Evolutionary conservation across 768 basidiomycete genomes (phyloP).

Genomic region (Phanerochaete sordida): DNA sequence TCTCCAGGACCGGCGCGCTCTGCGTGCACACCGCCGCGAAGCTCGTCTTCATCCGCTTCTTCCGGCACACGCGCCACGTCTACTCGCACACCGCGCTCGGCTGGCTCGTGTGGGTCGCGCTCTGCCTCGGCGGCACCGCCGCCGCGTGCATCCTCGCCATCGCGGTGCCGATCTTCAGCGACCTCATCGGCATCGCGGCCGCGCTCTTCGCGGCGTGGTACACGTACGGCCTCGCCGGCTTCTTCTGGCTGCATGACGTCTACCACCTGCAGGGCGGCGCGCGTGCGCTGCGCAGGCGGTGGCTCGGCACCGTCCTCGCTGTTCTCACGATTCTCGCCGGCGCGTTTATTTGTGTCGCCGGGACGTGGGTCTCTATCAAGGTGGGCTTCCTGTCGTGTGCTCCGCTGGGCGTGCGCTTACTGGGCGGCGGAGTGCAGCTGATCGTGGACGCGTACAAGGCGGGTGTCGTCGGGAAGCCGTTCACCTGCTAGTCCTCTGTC

Average conservation of each 20-base stretch:
- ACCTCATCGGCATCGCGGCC: constrained; percentile 50
- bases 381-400: constrained; percentile 23
- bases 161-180: constrained; percentile 53
- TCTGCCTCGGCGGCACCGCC: constrained; percentile 39
- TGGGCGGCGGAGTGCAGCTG: too few species aligned
- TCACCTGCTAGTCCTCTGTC: constrained; percentile 32
- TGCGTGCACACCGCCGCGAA: constrained; percentile 53
- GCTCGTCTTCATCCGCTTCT: constrained; percentile 48
- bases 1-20: constrained; percentile 38
- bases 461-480: constrained; percentile 43
- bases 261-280: constrained; percentile 35
- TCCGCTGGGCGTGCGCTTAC: too few species aligned
- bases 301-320: constrained; percentile 33
- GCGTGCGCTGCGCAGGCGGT: constrained; percentile 29
- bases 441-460: constrained; percentile 42
- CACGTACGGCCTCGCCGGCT: constrained; percentile 51
- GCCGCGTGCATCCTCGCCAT: constrained; percentile 45
- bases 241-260: constrained; percentile 51
- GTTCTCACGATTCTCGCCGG: constrained; percentile 43
- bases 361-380: constrained; percentile 50
- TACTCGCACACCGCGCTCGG: constrained; percentile 48
- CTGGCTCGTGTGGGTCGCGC: constrained; percentile 43
- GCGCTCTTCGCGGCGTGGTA: constrained; percentile 58
- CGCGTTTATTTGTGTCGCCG: constrained; percentile 49
- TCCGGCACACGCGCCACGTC: constrained; percentile 45